Conservation (phyloP, 1,284 basidiomycete genomes). For the Schizophyllum amplum region DNA sequence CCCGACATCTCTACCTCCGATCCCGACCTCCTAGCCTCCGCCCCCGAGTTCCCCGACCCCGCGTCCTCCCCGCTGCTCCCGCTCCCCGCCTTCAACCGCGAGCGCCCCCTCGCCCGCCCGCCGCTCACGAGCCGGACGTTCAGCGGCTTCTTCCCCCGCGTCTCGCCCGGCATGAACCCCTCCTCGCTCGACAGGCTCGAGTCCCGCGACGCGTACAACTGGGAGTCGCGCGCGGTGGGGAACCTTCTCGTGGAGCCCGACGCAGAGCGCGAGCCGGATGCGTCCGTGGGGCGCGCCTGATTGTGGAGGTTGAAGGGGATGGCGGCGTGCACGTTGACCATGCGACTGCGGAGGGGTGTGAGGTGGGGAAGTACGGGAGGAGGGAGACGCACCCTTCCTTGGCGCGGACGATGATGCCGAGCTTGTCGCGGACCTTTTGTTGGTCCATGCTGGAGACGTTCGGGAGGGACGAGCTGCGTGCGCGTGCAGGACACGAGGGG, state of each 20-base stretch:
- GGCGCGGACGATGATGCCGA: slow-evolving; percentile 49
- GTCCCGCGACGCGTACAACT: neutral
- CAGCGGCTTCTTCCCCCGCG: neutral
- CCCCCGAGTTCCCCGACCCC: neutral
- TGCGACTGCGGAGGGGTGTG: slow-evolving; percentile 16
- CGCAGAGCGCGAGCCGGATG: slow-evolving; percentile 30
- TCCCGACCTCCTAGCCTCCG: too few relatives aligned
- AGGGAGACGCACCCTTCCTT: slow-evolving; percentile 49
- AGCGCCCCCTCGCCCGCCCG: neutral
- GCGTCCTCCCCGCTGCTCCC: neutral
- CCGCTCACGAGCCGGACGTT: neutral
- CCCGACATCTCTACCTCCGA: neutral
- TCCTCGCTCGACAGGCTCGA: neutral
- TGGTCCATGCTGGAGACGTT: slow-evolving; percentile 31
- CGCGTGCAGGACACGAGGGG: neutral
- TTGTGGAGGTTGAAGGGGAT: slow-evolving; percentile 62
- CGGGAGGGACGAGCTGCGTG: slow-evolving; percentile 12
- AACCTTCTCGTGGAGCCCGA: slow-evolving; percentile 17
- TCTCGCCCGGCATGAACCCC: neutral
- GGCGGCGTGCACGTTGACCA: slow-evolving; percentile 60
- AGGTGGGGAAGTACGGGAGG: neutral
- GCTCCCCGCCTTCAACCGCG: neutral
- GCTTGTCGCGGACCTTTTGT: slow-evolving; percentile 42
- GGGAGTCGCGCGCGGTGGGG: neutral
- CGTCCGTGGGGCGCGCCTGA: slow-evolving; percentile 28